Percentiles rank a stretch among this genome's conserved stretches.
Conservation (phyloP, 73 alveolate species). For the Urostyla sp. region DNA sequence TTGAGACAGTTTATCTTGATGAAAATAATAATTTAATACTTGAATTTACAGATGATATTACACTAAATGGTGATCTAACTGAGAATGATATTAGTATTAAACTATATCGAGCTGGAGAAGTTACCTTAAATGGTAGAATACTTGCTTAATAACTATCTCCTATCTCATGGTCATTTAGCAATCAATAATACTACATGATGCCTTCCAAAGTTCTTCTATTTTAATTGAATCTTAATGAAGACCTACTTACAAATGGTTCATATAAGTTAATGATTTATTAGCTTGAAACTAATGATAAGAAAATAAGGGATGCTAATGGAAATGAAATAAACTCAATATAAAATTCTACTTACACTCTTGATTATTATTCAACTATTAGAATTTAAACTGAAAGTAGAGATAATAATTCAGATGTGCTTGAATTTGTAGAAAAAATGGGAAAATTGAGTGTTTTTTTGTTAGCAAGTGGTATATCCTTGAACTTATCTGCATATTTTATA, state of each 20-base stretch:
- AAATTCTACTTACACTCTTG: background rate
- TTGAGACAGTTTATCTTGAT: background rate
- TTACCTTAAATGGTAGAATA: background rate
- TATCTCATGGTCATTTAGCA: conserved; percentile 22
- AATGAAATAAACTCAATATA: background rate
- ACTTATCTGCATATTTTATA: background rate
- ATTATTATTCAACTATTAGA: background rate
- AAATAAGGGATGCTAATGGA: conserved; percentile 37
- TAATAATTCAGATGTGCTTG: background rate
- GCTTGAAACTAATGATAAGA: conserved; percentile 3
- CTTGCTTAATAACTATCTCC: background rate
- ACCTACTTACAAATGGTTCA: background rate
- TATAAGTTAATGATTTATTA: background rate
- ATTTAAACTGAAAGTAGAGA: background rate
- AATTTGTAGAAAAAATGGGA: background rate
- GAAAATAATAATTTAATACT: background rate
- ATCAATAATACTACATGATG: background rate
- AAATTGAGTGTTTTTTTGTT: background rate
- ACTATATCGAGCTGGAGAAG: background rate
- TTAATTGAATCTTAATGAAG: conserved; percentile 8
- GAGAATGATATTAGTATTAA: conserved; percentile 18
- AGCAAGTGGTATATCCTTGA: background rate
- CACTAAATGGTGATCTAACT: conserved; percentile 32
- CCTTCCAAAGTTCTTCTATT: conserved; percentile 20
- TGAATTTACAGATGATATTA: conserved; percentile 22